Conservation (phyloP, 2,329 filamentous ascomycete species). For the Colletotrichum navitas region DNA sequence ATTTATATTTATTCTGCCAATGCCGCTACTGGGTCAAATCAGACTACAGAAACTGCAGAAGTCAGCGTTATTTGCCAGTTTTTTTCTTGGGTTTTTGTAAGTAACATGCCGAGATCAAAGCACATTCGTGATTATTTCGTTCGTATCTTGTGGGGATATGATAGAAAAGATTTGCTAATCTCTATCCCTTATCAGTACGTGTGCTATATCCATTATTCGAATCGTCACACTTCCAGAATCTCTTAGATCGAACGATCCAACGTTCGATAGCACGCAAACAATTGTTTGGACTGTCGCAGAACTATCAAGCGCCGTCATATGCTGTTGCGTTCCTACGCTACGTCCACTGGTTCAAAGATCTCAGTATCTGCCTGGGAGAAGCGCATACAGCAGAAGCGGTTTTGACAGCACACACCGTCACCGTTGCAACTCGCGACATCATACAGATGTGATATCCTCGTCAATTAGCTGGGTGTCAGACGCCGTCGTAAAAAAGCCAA, state of each 20-base stretch:
- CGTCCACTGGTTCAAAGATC: conserved; percentile 45
- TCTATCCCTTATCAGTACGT: conserved; percentile 4
- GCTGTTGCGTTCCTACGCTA: conserved; percentile 55
- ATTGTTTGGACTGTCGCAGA: conserved; percentile 56
- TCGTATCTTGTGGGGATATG: fast-evolving
- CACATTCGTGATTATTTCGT: not conserved
- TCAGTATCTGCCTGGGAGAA: not conserved
- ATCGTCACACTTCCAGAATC: conserved; percentile 49
- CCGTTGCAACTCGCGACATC: too few relatives aligned
- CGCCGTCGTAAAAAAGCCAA: conserved; percentile 15
- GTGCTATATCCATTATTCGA: conserved; percentile 45
- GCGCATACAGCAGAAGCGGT: not conserved
- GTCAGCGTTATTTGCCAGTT: conserved; percentile 33
- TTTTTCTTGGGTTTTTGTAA: conserved; percentile 41
- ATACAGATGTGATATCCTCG: conserved; percentile 8
- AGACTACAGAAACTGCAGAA: conserved; percentile 35
- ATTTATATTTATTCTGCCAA: conserved; percentile 41
- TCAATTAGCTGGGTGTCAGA: conserved; percentile 26
- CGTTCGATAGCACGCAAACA: conserved; percentile 50
- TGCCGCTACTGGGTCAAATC: conserved; percentile 35
- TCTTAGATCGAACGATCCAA: conserved; percentile 47
- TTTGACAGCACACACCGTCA: not conserved
- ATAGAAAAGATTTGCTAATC: not conserved
- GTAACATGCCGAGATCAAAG: not conserved
- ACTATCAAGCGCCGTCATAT: conserved; percentile 55